Percentiles rank a stretch among this genome's conserved stretches.
These are phyloP conservation scores for Lavandula angustifolia DNA, from an alignment of 257 asterid genomes.

Conservation along the genomic window DNA sequence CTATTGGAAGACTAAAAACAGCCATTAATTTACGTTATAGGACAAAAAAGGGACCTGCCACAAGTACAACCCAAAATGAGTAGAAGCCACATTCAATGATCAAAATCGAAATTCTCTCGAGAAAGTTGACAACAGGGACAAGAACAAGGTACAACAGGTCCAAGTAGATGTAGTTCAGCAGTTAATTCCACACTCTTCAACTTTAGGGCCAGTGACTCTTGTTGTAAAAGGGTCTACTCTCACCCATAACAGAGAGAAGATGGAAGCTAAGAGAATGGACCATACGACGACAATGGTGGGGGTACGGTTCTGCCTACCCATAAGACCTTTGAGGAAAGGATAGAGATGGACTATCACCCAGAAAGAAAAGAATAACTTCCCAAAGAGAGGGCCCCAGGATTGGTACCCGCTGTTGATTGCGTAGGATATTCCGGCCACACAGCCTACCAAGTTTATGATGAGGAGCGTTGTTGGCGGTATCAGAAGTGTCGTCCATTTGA, in stretches of 20 bases:
- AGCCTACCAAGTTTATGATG: conserved; percentile 76
- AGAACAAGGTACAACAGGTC: no score
- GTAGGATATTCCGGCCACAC: conserved; percentile 81
- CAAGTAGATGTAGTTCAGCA: conserved; percentile 37
- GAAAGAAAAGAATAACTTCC: conserved; percentile 81
- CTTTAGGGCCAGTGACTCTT: conserved; percentile 77
- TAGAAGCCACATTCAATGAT: no score
- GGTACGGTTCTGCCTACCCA: conserved; percentile 92
- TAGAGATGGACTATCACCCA: conserved; percentile 95
- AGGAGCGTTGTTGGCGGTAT: conserved; percentile 91
- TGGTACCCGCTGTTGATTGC: conserved; percentile 93
- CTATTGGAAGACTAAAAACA: no score
- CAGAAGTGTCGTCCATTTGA: conserved; percentile 90
- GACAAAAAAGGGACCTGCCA: no score
- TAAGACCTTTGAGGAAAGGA: conserved; percentile 91
- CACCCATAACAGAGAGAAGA: conserved; percentile 88
- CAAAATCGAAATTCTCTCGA: no score
- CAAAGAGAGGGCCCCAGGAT: conserved; percentile 95
- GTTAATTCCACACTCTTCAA: conserved; percentile 75
- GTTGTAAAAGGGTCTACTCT: conserved; percentile 83
- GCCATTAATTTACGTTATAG: no score
- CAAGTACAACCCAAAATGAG: no score
- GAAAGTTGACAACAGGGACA: no score
- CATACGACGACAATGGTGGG: conserved; percentile 89
- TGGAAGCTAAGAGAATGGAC: conserved; percentile 89